Base-by-base conservation (phyloP, 2,329 filamentous ascomycete genomes). In the Trichoderma breve region DNA sequence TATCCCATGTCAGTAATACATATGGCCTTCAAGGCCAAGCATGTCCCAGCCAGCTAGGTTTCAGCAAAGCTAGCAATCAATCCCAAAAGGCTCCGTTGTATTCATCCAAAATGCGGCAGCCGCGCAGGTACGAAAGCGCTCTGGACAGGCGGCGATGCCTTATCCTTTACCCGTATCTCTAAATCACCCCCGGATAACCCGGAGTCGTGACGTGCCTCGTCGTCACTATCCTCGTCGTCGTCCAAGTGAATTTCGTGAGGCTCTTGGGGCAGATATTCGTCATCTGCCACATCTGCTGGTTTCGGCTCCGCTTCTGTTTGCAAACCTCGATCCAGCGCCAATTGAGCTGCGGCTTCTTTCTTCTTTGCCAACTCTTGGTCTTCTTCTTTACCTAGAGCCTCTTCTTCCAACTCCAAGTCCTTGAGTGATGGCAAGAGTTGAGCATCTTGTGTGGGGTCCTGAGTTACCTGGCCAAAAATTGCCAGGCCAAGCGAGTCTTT, bases 51-150 rank as follows among this genome's bases (percentile, higher is more conserved):
- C 21, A 47, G 18, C 30, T 14, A 26, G 9, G 36, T 6, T 18
- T 26, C 64, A 18, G 21, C 7, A 43, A 21, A 30, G 64, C 64
- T 39, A 53, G 28, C 8, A 18, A 9, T 15, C 18, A 14, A 28
- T 11, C 47, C 36, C 15, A 43, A 61, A 51, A 21, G 9, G 2
- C 15, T 24, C 43, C 11, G 9, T 11, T 43, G 30, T 72, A 70
- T 70, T 79, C 73, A 88, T 74, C 81, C 81, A 80, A 91, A 88
- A 69, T 84, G 83, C 47, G 89, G 89, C 72, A 91, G 78, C 72
- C 88, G 83, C 43, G 89, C 89, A 4, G 89, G 88, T 26, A 90
- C 82, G 74, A 91, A 91, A 2, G 80, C 80, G 24, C 71, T 24
- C n/a, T 57, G 57, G 30, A 6, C 30, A n/a, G 39, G 21, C 12